These are phyloP conservation scores for Hypomontagnella submonticulosa DNA, from an alignment of 495 filamentous ascomycete genomes.

Conservation along the genomic window DNA sequence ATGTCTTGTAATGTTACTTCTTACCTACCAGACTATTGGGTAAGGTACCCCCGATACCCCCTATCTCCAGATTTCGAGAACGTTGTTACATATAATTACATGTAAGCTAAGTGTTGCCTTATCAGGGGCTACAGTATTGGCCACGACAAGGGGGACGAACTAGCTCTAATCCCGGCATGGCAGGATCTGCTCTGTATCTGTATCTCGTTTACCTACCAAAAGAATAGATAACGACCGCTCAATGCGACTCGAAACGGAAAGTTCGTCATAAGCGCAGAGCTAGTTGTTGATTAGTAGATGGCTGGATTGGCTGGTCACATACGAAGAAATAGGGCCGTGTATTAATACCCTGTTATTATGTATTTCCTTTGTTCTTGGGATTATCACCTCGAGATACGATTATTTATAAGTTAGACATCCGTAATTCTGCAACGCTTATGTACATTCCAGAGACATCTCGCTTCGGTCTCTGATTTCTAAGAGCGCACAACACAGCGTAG, in stretches of 20 bases:
- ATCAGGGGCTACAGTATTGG: constrained; percentile 1
- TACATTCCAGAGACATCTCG: constrained; percentile 3
- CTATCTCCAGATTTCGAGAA: no score
- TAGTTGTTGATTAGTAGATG: background rate
- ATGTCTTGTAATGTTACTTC: background rate
- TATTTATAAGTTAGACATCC: no score
- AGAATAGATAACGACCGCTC: constrained; percentile 14
- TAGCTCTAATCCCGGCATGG: constrained; percentile 12
- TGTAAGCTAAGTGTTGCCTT: background rate
- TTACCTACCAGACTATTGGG: no score
- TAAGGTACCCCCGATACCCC: no score
- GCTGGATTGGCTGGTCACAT: constrained; percentile 15
- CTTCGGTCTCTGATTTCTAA: background rate
- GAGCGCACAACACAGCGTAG: no score
- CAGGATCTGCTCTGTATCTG: constrained; percentile 25
- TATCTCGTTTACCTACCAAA: constrained; percentile 6
- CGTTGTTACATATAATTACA: no score
- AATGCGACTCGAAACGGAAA: constrained; percentile 14
- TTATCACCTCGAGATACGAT: background rate
- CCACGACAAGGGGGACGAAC: constrained; percentile 4
- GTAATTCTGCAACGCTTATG: background rate
- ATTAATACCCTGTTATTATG: no score
- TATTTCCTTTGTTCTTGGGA: constrained; percentile 6
- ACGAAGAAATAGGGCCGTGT: background rate
- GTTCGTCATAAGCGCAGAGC: constrained; percentile 11